Base-by-base conservation (phyloP, 495 filamentous ascomycete species). In the Daldinia loculata region DNA sequence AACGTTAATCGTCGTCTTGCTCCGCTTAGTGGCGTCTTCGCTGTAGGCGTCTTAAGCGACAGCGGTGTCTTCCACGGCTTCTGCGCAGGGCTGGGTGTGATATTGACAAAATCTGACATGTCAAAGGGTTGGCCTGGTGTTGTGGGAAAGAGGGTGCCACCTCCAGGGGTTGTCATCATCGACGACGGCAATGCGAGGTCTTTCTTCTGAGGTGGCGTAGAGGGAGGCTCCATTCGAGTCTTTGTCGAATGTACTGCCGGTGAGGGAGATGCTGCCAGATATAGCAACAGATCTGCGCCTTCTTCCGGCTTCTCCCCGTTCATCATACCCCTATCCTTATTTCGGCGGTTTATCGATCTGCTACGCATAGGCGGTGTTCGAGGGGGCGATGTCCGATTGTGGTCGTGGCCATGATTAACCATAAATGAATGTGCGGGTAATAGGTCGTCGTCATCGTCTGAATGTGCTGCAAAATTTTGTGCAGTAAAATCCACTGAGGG, bases 71-170 rank as follows among this genome's bases (percentile, higher is more conserved):
- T 83, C 89, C 90, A 97, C 4, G 89, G 85, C 63, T 89, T 92
- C 79, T 97, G 95, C 11, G 94, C 95, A 3, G 95, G 96, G 71
- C 92, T 95, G 5, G 96, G 95, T 14, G 95, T 97, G 79, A 98
- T 92, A 76, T 99, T 97, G 66, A 98, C 90, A 76, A 97, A 99
- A 77, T 98, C 96, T 7, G 93, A 89, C 81, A 98, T 97, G 81
- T 98, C 95, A 81, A 98, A 97, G 65, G 88, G 88, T 61, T 86
- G 81, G 6, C 83, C 82, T 1, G 90, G 89, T 2, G 89, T 91
- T 51, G 80, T 83, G 26, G 88, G 85, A 67, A 90, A 89, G 5
- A 88, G 82, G 45, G 81, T 85, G 36, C 83, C 84, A 15, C 89
- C 90, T 48, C 90, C 91, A 5, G 93, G 91, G 6, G 93, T 95